Base-by-base conservation (phyloP, 495 filamentous ascomycete genomes). In the Lasiosphaeria ovina region DNA sequence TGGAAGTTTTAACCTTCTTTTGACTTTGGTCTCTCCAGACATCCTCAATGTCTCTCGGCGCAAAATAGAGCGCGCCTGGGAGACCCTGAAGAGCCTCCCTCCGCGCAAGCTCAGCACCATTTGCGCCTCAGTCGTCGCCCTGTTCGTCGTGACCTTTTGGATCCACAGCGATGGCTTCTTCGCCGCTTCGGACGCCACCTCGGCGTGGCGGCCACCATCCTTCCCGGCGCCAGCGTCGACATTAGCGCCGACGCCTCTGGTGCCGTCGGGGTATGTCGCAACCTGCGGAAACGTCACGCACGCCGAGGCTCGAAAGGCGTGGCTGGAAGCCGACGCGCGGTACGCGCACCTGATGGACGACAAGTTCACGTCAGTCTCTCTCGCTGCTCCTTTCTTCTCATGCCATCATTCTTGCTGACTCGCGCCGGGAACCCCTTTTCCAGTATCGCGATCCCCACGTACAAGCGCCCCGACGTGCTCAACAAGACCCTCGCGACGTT, bases 391-490 rank as follows among this genome's bases (percentile, higher is more conserved):
- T 35, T 52, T 49, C 9, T 17, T 31, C 38, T 53, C 45, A 12
- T 14, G 4, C 42, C 11, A 4, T 45, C 11, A n/a, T 40, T 40
- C 16, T 38, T 17, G 34, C 38, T 54, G 33, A 38, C 16, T n/a
- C 14, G 17, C 38, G 10, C 40, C 42, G 6, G 4, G 42, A 3
- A 45, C 42, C 40, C 16, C 3, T n/a, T n/a, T n/a, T n/a, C 11
- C 38, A 65, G 63, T 11, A 65, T 65, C 38, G 63, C 59, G n/a
- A 59, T 65, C 33, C 56, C 50, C 9, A 65, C 63, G 1, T 65
- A 59, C 47, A 42, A 54, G 8, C 59, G 63, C 11, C 63, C 63
- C 35, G 60, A 62, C 3, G 45, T 54, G 11, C 59, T 65, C 34
- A 61, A 65, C 50, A 35, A 17, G 42, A 65, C 63, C 12, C 50